These are phyloP conservation scores for Pluteus cervinus DNA, from an alignment of 768 basidiomycete species.

Conservation along the genomic window DNA sequence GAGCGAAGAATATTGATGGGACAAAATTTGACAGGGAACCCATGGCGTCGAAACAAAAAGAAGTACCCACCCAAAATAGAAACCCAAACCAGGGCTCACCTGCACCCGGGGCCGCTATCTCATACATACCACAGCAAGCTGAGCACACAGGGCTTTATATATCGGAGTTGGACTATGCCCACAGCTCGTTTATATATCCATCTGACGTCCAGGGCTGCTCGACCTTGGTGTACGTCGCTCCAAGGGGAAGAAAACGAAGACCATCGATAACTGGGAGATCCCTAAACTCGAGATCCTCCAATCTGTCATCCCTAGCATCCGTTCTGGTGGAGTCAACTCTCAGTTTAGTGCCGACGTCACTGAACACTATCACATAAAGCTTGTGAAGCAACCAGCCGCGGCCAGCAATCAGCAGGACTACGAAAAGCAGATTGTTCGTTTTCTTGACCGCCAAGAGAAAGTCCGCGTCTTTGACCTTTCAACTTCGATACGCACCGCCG, in stretches of 20 bases:
- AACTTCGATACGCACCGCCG: slow-evolving; percentile 9
- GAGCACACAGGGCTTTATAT: no score
- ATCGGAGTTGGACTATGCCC: no score
- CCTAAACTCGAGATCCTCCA: slow-evolving; percentile 36
- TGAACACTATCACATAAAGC: slow-evolving; percentile 23
- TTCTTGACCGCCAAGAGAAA: slow-evolving; percentile 24
- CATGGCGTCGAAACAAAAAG: no score
- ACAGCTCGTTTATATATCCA: no score
- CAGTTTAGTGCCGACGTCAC: slow-evolving; percentile 30
- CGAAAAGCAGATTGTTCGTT: slow-evolving; percentile 24
- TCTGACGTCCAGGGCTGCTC: not conserved
- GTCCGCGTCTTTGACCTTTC: slow-evolving; percentile 6
- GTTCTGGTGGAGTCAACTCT: slow-evolving; percentile 19
- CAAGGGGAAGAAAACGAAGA: slow-evolving; percentile 15
- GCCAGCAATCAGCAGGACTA: slow-evolving; percentile 25
- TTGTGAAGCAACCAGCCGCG: slow-evolving; percentile 24
- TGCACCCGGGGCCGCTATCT: no score
- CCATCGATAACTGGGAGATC: slow-evolving; percentile 31
- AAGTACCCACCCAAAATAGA: no score
- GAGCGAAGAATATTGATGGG: no score
- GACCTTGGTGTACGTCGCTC: slow-evolving; percentile 13
- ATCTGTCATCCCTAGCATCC: slow-evolving; percentile 20
- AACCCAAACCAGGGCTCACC: no score
- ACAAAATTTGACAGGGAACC: no score
- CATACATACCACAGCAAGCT: no score